A percentile compares a stretch with the other conserved stretches of the same genome.
Conservation (phyloP, 2,329 filamentous ascomycete species). For the Arthrocladium fulminans region DNA sequence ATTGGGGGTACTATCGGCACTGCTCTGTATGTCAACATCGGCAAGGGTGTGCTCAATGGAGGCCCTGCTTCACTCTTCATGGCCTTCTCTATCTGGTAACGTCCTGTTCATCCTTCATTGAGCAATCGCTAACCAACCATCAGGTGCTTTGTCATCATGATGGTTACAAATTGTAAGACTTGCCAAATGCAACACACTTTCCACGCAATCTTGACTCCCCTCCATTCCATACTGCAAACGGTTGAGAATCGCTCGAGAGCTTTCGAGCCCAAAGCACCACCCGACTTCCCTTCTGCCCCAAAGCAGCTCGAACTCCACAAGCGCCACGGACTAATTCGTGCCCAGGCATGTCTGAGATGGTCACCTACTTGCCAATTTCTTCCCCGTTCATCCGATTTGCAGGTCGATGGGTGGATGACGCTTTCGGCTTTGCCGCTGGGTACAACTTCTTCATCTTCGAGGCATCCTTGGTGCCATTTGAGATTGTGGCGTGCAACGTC, state of each 20-base stretch:
- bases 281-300: not conserved
- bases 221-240: not conserved
- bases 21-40: conserved; percentile 37
- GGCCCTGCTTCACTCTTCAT: conserved; percentile 38
- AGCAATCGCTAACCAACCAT: not conserved
- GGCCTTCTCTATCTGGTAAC: conserved; percentile 39
- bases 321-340: conserved; percentile 5
- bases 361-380: conserved; percentile 41
- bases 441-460: conserved; percentile 47
- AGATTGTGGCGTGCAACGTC: conserved; percentile 43
- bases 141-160: conserved; percentile 39
- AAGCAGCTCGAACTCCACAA: not conserved
- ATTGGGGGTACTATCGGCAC: conserved; percentile 40
- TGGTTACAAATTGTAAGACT: conserved; percentile 38
- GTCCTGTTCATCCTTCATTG: conserved; percentile 10
- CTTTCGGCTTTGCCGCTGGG: conserved; percentile 39
- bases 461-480: conserved; percentile 44
- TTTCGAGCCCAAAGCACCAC: conserved; percentile 13
- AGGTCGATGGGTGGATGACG: conserved; percentile 41
- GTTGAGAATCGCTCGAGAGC: not conserved
- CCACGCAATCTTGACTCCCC: conserved; percentile 10
- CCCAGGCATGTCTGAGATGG: conserved; percentile 42
- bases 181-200: conserved; percentile 9
- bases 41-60: conserved; percentile 32
- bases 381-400: conserved; percentile 40